Base-by-base conservation (phyloP, 2,329 filamentous ascomycete genomes). In the Penicillium sp. region DNA sequence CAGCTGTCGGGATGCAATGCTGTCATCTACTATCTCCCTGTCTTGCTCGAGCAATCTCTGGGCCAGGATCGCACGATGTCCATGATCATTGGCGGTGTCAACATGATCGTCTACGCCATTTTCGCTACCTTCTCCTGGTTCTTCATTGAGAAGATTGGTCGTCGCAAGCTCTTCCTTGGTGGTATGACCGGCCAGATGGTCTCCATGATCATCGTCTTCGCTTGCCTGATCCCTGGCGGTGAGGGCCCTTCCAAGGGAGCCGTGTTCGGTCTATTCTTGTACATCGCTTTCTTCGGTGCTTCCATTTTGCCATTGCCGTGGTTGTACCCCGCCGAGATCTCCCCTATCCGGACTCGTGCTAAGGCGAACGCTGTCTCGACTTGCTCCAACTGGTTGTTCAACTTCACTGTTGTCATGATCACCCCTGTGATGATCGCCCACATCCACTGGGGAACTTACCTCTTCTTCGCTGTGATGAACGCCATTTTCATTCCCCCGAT, bases 281-380 rank as follows among this genome's bases (percentile, higher is more conserved):
- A 87, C 70, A 88, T 88, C 62, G 83, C 84, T 4, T 85, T 84
- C 50, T 88, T 87, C 57, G 85, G 85, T 31, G 84, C 84, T 0
- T 84, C 82, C 0, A 86, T 83, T 79, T 67, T 86, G 6, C 83
- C 84, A 15, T 76, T 86, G 23, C 84, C 84, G 0, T 88, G 83
- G 84, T 42, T 73, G 49, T 73, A 74, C 54, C 73, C 78, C 0
- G 76, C 79, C 44, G 81, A 81, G 56, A 70, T 81, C 62, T 81
- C 79, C 50, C 80, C 80, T 6, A 75, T 81, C 65, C 79, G 79
- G 67, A 82, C 79, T 6, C 74, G 80, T 45, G 77, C 79, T 38
- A 81, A 81, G 70, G 79, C 79, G 38, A 82, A 81, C 63, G 79
- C 80, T 1, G 69, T 81, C 8, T 79, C 78, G 0, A 82, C 79